Conservation (phyloP, 805 yeast genomes). For the Spathaspora girioi region DNA sequence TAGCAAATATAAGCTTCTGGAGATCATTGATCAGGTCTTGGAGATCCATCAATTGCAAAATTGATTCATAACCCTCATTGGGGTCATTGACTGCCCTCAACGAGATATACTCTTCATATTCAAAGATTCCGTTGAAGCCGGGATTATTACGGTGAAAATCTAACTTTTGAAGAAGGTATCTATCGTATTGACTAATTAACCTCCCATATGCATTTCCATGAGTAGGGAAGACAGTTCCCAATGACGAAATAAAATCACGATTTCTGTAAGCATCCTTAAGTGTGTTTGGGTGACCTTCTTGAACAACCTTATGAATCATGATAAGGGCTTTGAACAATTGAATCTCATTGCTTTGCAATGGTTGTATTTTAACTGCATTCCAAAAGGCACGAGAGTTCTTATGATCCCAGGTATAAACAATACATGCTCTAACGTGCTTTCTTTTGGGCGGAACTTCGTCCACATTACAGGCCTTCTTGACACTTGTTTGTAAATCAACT, state of each 20-base stretch:
- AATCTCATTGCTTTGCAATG: constrained; percentile 77
- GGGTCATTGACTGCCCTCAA: constrained; percentile 87
- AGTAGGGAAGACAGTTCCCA: constrained; percentile 53
- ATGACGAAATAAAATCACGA: constrained; percentile 70
- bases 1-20: constrained; percentile 71
- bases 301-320: constrained; percentile 85
- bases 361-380: constrained; percentile 75
- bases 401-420: constrained; percentile 95
- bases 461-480: constrained; percentile 78
- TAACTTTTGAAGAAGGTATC: constrained; percentile 66
- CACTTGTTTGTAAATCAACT: constrained; percentile 47
- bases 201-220: constrained; percentile 57
- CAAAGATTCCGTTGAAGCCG: constrained; percentile 93
- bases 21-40: constrained; percentile 82
- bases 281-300: constrained; percentile 93
- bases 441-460: constrained; percentile 94
- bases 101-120: constrained; percentile 91
- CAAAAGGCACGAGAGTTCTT: constrained; percentile 80
- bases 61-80: constrained; percentile 90
- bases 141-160: constrained; percentile 80
- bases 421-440: constrained; percentile 93
- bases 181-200: constrained; percentile 73
- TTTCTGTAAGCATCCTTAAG: constrained; percentile 77
- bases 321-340: constrained; percentile 85
- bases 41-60: constrained; percentile 77